Conservation (phyloP, 345 rosid genomes). For the Triadica sebifera region DNA sequence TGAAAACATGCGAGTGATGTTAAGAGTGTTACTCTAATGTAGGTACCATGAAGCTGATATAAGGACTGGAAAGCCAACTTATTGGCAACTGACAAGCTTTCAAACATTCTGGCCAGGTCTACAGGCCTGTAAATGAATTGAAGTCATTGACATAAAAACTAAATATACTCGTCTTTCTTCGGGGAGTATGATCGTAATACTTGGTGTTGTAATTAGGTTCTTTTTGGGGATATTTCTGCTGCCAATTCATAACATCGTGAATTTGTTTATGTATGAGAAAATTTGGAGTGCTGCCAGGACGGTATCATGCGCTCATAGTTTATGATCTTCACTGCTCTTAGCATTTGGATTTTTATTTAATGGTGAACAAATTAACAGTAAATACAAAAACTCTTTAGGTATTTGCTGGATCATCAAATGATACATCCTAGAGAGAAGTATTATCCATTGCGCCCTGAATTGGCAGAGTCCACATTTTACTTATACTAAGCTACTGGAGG, state of each 20-base stretch:
- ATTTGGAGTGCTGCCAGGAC: slow-evolving; percentile 88
- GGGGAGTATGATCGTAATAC: slow-evolving; percentile 23
- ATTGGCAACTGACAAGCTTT: slow-evolving; percentile 99
- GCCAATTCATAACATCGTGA: slow-evolving; percentile 92
- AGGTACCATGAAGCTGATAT: slow-evolving; percentile 99
- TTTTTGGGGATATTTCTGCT: slow-evolving; percentile 85
- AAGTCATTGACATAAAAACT: background rate
- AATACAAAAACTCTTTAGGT: slow-evolving; percentile 42
- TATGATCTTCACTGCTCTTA: background rate
- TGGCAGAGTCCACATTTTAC: slow-evolving; percentile 95
- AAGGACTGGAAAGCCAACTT: slow-evolving; percentile 92
- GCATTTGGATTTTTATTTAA: slow-evolving; percentile 8
- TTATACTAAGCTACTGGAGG: slow-evolving; percentile 98
- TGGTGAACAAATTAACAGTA: too few relatives aligned
- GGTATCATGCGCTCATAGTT: slow-evolving; percentile 36
- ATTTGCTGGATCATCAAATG: slow-evolving; percentile 79
- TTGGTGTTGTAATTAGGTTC: slow-evolving; percentile 61
- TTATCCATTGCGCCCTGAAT: slow-evolving; percentile 93
- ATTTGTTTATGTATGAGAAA: slow-evolving; percentile 77
- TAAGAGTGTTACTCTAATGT: too few relatives aligned
- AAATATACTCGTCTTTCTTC: background rate
- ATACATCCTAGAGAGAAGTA: slow-evolving; percentile 92
- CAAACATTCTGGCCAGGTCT: slow-evolving; percentile 99
- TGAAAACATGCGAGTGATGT: slow-evolving; percentile 10
- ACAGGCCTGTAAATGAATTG: slow-evolving; percentile 51